A percentile compares a stretch with the other conserved stretches of the same genome.
Conservation (phyloP, 2,329 filamentous ascomycete species). For the Diplodia mutila region DNA sequence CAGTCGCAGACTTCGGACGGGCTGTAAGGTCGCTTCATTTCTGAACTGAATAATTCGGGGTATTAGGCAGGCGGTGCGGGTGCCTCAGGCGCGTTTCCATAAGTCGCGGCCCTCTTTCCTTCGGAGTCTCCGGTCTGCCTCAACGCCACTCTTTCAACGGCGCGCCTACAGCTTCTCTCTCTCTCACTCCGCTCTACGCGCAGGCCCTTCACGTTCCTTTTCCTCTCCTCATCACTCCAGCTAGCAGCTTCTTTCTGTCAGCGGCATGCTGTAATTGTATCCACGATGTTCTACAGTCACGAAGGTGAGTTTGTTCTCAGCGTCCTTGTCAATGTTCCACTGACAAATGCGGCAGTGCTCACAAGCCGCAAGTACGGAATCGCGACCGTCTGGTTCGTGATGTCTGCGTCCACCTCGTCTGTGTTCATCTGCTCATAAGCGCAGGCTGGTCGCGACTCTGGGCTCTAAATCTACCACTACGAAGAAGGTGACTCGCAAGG, state of each 20-base stretch:
- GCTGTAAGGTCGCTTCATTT: too few relatives aligned
- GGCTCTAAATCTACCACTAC: slow-evolving; percentile 71
- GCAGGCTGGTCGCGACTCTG: slow-evolving; percentile 88
- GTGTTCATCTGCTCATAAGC: slow-evolving; percentile 32
- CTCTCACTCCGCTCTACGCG: not conserved
- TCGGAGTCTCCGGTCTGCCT: not conserved
- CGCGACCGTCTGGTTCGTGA: slow-evolving; percentile 83
- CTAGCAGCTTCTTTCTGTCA: not conserved
- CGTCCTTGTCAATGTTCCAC: slow-evolving; percentile 14
- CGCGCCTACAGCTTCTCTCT: not conserved
- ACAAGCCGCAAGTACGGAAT: slow-evolving; percentile 88
- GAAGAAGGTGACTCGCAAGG: slow-evolving; percentile 78
- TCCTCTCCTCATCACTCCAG: not conserved
- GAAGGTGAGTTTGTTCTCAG: slow-evolving; percentile 66
- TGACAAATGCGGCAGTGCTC: slow-evolving; percentile 62
- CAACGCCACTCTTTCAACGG: not conserved
- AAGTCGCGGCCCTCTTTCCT: not conserved
- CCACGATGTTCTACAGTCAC: slow-evolving; percentile 89
- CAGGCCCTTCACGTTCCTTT: not conserved
- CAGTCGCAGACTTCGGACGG: too few relatives aligned
- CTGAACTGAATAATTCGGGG: not conserved
- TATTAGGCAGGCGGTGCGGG: not conserved
- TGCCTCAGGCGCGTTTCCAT: not conserved
- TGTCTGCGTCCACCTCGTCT: not conserved
- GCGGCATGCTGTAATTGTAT: not conserved